Evolutionary conservation across 2,329 filamentous ascomycete species (phyloP), one percentile per base, ranked within the genome.

Genomic region (Xylaria sp.): DNA sequence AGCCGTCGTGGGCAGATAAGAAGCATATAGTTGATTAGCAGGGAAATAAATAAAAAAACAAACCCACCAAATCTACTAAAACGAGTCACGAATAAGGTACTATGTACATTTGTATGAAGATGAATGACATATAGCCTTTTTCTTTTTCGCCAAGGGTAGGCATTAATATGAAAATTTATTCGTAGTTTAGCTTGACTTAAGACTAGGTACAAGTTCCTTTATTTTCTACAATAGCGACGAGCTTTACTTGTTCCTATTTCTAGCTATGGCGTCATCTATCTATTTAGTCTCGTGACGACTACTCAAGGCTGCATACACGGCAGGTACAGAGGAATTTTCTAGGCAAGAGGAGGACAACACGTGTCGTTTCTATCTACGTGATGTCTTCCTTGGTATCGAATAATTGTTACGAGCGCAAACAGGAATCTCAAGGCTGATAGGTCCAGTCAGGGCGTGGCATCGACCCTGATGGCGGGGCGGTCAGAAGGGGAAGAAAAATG

Each of bases 1-100:
- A 85, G 68, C 89, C 89, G 12, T 90, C 87, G 7, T 92, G 89
- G 89, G 85, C 85, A 12, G 88, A 90, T 72, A 82, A 82, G 53
- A 87, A 86, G 74, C 82, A 84, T 53, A 83, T 89, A 51, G 76
- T 88, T 62, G 89, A 92, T 76, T 92, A 74, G 69, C 65, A 47
- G 8, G 42, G 50, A 56, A 66, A 9, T 51, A n/a, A n/a, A n/a
- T 5, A 30, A 30, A 62, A 42, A 8, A 65, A 34, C 27, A 45
- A 59, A 45, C 42, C 21, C 17, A 42, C 19, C 24, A 34, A 65
- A 65, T 17, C n/a, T 53, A 47, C 8, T 36, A 24, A 24, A 53
- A 51, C 19, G 4, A 39, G 61, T 30, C 27, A 11, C 45, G 27
- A 24, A 9, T 8, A 21, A n/a, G 47, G 19, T 42, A n/a, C 4